phyloP scores from a whole-genome alignment of 2,329 filamentous ascomycete species.

The Tolypocladium tundrense region DNA sequence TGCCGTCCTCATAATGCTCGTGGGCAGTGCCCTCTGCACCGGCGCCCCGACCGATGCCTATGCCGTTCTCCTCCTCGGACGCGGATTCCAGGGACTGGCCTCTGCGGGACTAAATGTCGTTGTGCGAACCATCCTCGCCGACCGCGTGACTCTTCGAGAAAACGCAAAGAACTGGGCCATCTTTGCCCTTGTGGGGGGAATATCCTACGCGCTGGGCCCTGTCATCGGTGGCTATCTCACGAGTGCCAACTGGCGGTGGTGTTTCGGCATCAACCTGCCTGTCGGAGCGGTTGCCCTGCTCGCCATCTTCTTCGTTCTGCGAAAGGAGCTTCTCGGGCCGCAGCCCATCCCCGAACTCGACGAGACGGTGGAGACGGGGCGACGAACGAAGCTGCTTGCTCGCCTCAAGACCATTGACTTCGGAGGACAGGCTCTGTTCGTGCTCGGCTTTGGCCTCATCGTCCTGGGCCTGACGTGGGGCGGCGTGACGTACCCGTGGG shows the following conservation, averaged over 20 bases:
- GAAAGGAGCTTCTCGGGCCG: slow-evolving; percentile 46
- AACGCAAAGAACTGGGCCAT: slow-evolving; percentile 52
- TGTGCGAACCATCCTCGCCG: slow-evolving; percentile 52
- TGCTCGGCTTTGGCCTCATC: slow-evolving; percentile 41
- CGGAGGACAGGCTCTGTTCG: slow-evolving; percentile 46
- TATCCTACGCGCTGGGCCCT: slow-evolving; percentile 51
- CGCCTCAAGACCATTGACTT: slow-evolving; percentile 45
- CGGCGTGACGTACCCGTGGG: slow-evolving; percentile 42
- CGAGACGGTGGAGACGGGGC: slow-evolving; percentile 22
- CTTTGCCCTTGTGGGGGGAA: slow-evolving; percentile 49
- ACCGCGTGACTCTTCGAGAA: slow-evolving; percentile 51
- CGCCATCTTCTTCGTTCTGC: slow-evolving; percentile 45
- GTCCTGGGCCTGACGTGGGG: slow-evolving; percentile 47
- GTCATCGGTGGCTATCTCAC: slow-evolving; percentile 50
- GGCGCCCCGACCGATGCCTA: slow-evolving; percentile 43
- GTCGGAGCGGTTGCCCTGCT: slow-evolving; percentile 40
- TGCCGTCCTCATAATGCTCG: slow-evolving; percentile 43
- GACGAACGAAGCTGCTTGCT: slow-evolving; percentile 23
- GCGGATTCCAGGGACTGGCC: slow-evolving; percentile 52
- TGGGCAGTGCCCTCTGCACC: slow-evolving; percentile 53
- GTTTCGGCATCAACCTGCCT: slow-evolving; percentile 54
- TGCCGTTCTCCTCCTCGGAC: slow-evolving; percentile 49
- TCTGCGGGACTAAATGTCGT: slow-evolving; percentile 52
- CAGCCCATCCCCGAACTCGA: slow-evolving; percentile 35
- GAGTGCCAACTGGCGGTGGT: slow-evolving; percentile 51